Evolutionary conservation across 1,284 basidiomycete genomes (phyloP).

Genomic region (Trichosporon sp.): DNA sequence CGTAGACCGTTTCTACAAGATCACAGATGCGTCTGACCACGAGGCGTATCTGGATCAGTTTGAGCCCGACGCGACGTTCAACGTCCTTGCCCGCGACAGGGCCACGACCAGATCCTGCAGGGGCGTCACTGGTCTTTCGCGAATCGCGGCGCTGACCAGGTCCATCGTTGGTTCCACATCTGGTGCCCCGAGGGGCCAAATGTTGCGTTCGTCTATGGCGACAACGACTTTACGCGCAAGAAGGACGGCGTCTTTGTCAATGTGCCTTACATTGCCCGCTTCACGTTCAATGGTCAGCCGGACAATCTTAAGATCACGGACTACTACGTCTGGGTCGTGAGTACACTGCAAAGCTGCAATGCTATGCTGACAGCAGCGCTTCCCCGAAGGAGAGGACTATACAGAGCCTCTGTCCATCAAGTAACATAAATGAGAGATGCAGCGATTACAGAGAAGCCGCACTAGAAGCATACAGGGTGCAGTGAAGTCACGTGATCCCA

Average conservation of each 20-base stretch:
- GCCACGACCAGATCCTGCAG: neutral
- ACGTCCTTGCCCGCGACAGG: neutral
- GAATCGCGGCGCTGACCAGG: neutral
- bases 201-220: neutral
- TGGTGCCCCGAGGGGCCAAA: neutral
- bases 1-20: constrained; percentile 3
- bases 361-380: neutral
- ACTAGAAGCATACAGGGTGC: neutral
- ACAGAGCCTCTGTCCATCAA: neutral
- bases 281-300: neutral
- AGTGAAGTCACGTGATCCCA: neutral
- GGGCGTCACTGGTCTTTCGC: neutral
- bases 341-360: neutral
- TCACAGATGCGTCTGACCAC: neutral
- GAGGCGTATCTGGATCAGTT: neutral
- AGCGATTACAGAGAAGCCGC: too few relatives aligned
- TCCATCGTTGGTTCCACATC: neutral
- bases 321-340: constrained; percentile 7
- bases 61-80: neutral
- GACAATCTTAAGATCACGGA: neutral
- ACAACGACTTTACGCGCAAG: constrained; percentile 4
- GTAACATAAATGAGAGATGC: neutral
- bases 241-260: neutral
- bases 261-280: neutral
- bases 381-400: neutral